phyloP scores from a whole-genome alignment of 352 stramenopile species.

The Globisporangium middletonii region DNA sequence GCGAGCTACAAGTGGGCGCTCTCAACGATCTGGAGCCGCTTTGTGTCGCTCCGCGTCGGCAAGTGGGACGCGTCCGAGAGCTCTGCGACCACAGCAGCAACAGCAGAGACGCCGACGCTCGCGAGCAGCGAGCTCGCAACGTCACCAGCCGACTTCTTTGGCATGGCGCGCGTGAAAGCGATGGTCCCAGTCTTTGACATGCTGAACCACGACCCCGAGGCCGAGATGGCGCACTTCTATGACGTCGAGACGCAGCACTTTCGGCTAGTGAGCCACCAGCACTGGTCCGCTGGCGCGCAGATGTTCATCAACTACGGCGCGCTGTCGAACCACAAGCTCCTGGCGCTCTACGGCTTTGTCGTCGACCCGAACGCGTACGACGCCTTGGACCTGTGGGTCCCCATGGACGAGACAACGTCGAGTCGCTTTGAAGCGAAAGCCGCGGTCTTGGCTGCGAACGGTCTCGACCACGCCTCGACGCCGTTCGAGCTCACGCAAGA shows the following conservation, averaged over 20 bases:
- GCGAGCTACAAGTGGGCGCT: slow-evolving; percentile 78
- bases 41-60: slow-evolving; percentile 55
- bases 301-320: slow-evolving; percentile 80
- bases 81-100: background rate
- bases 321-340: slow-evolving; percentile 78
- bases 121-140: background rate
- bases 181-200: slow-evolving; percentile 87
- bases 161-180: slow-evolving; percentile 48
- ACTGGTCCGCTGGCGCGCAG: slow-evolving; percentile 62
- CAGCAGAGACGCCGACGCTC: no score
- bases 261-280: slow-evolving; percentile 67
- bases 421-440: slow-evolving; percentile 43
- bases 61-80: slow-evolving; percentile 14
- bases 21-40: slow-evolving; percentile 85
- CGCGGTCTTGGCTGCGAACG: slow-evolving; percentile 32
- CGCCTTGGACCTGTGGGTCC: slow-evolving; percentile 67
- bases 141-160: background rate
- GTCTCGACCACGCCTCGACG: slow-evolving; percentile 51
- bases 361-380: slow-evolving; percentile 61
- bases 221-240: slow-evolving; percentile 68
- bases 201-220: slow-evolving; percentile 77
- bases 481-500: slow-evolving; percentile 60
- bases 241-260: slow-evolving; percentile 44
- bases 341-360: slow-evolving; percentile 80
- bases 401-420: slow-evolving; percentile 46